phyloP scores from a whole-genome alignment of 2,329 filamentous ascomycete genomes.

The Penicillium psychrosexuale region DNA sequence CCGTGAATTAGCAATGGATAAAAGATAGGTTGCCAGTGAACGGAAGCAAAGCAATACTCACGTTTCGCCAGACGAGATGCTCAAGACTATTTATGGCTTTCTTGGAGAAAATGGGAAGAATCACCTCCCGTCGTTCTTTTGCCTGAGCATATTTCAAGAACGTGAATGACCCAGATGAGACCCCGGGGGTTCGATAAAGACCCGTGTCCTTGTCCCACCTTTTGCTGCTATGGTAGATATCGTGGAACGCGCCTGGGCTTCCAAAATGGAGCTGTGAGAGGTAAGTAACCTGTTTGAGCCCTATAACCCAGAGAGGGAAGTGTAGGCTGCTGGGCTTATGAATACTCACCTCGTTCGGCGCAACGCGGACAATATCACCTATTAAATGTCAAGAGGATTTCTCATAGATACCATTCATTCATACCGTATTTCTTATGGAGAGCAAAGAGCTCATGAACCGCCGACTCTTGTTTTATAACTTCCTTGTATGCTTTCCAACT shows the following conservation, averaged over 20 bases:
- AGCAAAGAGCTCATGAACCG: slow-evolving; percentile 1
- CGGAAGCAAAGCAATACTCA: background rate
- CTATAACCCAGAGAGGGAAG: background rate
- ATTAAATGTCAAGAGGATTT: background rate
- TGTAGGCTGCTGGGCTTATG: background rate
- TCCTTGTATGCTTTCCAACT: slow-evolving; percentile 14
- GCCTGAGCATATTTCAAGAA: slow-evolving; percentile 11
- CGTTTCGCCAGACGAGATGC: slow-evolving; percentile 11
- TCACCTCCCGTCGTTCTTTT: slow-evolving; percentile 10
- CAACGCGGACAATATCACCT: slow-evolving; percentile 1
- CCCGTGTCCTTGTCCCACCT: slow-evolving; percentile 12
- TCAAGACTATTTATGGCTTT: slow-evolving; percentile 8
- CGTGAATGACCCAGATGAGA: slow-evolving; percentile 7
- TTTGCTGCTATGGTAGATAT: slow-evolving; percentile 12
- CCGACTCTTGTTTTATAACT: slow-evolving; percentile 9
- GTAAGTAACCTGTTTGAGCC: background rate
- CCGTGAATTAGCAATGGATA: background rate
- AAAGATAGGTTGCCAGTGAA: background rate
- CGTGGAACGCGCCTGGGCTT: slow-evolving; percentile 8
- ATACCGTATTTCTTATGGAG: background rate
- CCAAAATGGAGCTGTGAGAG: slow-evolving; percentile 9
- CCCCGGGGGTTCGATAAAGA: slow-evolving; percentile 10
- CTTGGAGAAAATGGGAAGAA: slow-evolving; percentile 11
- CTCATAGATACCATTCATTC: background rate
- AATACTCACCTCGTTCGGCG: background rate